Evolutionary conservation across 2,329 filamentous ascomycete species (phyloP), one percentile per base, ranked within the genome.

Genomic region (Nectriaceae sp.): DNA sequence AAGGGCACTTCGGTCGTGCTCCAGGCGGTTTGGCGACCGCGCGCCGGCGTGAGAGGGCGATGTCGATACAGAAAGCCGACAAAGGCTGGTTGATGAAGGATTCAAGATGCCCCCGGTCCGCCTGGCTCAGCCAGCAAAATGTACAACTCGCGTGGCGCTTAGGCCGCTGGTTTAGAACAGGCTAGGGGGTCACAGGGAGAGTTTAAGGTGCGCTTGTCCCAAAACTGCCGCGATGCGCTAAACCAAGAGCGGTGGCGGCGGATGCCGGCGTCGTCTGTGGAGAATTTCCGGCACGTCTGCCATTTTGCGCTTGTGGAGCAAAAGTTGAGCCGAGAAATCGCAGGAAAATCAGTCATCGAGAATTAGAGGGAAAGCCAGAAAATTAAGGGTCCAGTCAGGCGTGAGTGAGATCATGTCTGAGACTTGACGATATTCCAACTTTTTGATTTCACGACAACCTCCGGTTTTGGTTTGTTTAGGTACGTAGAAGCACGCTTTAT

Each of bases 61-160:
- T 49, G 22, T 21, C 19, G 42, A 36, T 21, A 26, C 37, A 18
- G 19, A 21, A 21, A 5, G 37, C 8, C 37, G 37, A 39, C 16
- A 18, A 21, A n/a, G 5, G 37, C 37, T 39, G 13, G 19, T 19
- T 16, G 21, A 20, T 50, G 43, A 24, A 39, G 40, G 44, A 42
- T 15, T 18, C 21, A 49, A 52, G 52, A 46, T 46, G 45, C 43
- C 44, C 37, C 37, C 11, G 37, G 47, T 47, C 37, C 46, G 44
- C 31, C 42, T 36, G 33, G 5, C 6, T 39, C 37, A 10, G 18
- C 16, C 41, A 46, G 46, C 46, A 52, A 54, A 50, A 56, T 49
- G 52, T 47, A 41, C 49, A 51, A 52, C 49, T 55, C 51, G 54
- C 54, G 55, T 57, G 52, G 56, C 56, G 54, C 48, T 52, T 55